Evolutionary conservation across 805 yeast species (phyloP), one percentile per base, ranked within the genome.

Genomic region (Jamesozyma rosinii): DNA sequence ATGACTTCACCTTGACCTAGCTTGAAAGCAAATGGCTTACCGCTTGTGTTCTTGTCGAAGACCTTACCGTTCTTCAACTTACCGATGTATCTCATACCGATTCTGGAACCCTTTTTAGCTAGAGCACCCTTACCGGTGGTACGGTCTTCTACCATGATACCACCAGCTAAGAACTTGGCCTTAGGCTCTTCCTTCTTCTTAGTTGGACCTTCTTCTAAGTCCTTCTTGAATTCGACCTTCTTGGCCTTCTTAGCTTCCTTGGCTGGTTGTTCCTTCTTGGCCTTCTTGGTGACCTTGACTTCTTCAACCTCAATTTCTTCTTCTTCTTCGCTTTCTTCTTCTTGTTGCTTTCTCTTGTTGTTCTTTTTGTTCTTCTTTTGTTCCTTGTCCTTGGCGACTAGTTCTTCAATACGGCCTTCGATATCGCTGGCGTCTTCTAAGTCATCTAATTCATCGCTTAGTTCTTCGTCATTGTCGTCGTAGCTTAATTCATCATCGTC

Each of bases 1-100:
- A 92, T 92, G 55, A 95, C 97, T 71, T 92, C 98, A 63, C 97
- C 98, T 66, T 83, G 84, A 59, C 98, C 98, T 57, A 92, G 76
- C 50, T 77, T 78, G 70, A 92, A 92, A 51, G 70, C 68, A 68
- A 92, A 92, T 61, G 99, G 98, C 74, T 87, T 90, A 59, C 99
- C 99, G 52, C 81, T 75, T 55, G 95, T 87, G 80, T 92, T 92
- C 69, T 90, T 89, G 76, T 92, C 99, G 54, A 92, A 92, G 40
- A 85, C 88, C 66, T 86, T 86, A 57, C 97, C 98, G 71, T 89
- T 88, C 72, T 84, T 83, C 67, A 92, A 80, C 74, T 92, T 94
- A 65, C 98, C 98, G 56, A 92, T 84, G 78, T 92, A 92, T 74
- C 98, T 81, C 69, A 92, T 89, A 64, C 95, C 94, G 52, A 92